Base-by-base conservation (phyloP, 2,329 filamentous ascomycete species). In the Fusarium heterosporum region DNA sequence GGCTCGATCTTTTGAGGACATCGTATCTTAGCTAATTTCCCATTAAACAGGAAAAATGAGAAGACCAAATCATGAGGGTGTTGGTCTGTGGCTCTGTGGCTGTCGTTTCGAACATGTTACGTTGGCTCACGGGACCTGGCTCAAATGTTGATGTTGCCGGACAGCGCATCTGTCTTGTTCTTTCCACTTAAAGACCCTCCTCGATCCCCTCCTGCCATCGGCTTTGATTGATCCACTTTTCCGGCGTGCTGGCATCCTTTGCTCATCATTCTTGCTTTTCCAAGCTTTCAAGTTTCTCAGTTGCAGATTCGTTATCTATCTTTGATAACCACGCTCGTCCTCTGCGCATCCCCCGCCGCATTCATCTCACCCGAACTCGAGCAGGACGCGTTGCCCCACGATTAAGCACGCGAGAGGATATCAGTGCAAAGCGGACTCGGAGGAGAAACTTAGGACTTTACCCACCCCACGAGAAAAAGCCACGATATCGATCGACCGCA, bases 221-320 rank as follows among this genome's bases (percentile, higher is more conserved):
- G 40, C 54, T 50, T 50, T 52, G 51, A 30, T 42, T n/a, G 64
- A 29, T 56, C 66, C 66, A 68, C 66, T 68, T 66, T 68, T 63
- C 8, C 42, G 39, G 52, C 48, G 39, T 63, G 52, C 42, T 69
- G 65, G 56, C 51, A 53, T 62, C 46, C 63, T 68, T 61, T 50
- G 34, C 53, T 43, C 32, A 36, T 46, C 42, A 61, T 62, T 52
- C 45, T 46, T 69, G 57, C 47, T 48, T 60, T 41, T 66, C 45
- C 61, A 39, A 57, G 47, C 48, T 43, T 56, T 54, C 17, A n/a
- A 28, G 46, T 41, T 50, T 48, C 60, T 32, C 22, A 28, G 47
- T 53, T 36, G 32, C 25, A 39, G 42, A 32, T 45, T 64, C 22
- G 28, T 45, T 64, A 25, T 43, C 41, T 22, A 30, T 28, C 25